A percentile compares a stretch with the other conserved stretches of the same genome.
Evolutionary conservation across 768 basidiomycete species (phyloP).

Genomic region (Strobilomyces confusus): DNA sequence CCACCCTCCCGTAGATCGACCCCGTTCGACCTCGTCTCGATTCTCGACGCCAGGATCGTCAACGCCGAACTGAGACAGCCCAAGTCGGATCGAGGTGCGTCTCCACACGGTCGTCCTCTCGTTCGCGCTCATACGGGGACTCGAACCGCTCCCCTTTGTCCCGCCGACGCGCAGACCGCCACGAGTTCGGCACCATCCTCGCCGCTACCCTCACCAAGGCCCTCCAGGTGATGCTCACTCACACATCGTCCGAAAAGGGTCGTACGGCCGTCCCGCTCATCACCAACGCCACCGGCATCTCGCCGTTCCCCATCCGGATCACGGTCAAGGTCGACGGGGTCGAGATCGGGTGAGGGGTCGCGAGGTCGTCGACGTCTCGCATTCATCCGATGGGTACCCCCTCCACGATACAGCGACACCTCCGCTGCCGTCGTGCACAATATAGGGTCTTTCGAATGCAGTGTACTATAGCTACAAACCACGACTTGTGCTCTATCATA

Average conservation of each 20-base stretch:
- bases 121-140: background rate
- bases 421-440: background rate
- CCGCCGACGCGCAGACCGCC: conserved; percentile 38
- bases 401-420: background rate
- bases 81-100: conserved; percentile 55
- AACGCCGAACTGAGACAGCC: conserved; percentile 78
- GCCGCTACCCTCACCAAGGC: conserved; percentile 60
- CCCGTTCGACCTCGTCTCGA: background rate
- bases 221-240: conserved; percentile 64
- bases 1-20: background rate
- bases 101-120: background rate
- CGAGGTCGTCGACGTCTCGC: background rate
- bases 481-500: background rate
- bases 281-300: conserved; percentile 70
- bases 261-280: conserved; percentile 74
- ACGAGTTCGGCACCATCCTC: conserved; percentile 54
- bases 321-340: conserved; percentile 62
- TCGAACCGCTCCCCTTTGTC: no score
- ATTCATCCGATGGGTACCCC: background rate
- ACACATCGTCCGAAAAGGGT: conserved; percentile 77
- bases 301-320: conserved; percentile 77
- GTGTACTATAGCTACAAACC: conserved; percentile 10
- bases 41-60: conserved; percentile 52
- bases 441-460: background rate
- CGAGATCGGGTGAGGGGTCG: conserved; percentile 44